Conservation (phyloP, 495 filamentous ascomycete genomes). For the Hypoxylon rickii region DNA sequence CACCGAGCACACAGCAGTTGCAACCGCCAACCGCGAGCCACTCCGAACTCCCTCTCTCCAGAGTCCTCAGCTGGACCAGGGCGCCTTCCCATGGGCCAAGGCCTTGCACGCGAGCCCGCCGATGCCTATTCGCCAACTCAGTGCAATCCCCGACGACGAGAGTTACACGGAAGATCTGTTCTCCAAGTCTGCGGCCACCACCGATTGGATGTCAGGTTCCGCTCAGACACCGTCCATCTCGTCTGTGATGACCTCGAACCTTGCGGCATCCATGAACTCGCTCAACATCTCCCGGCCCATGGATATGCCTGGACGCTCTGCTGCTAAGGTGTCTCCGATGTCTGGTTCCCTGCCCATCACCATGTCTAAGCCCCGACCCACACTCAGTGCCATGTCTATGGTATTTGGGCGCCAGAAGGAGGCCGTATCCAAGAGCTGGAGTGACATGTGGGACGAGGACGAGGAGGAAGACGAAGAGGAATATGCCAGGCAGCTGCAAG, state of each 20-base stretch:
- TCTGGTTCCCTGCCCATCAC: constrained; percentile 79
- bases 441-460: constrained; percentile 94
- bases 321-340: constrained; percentile 49
- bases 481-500: constrained; percentile 60
- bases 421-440: constrained; percentile 93
- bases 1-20: constrained; percentile 69
- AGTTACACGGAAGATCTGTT: constrained; percentile 89
- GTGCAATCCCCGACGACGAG: constrained; percentile 75
- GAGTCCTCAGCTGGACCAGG: constrained; percentile 77
- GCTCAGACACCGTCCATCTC: constrained; percentile 74
- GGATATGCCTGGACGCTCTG: constrained; percentile 38
- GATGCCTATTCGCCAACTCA: constrained; percentile 80
- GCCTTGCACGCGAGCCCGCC: constrained; percentile 78
- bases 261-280: constrained; percentile 72
- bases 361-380: constrained; percentile 64
- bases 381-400: constrained; percentile 61
- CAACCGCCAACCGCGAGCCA: constrained; percentile 89
- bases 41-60: constrained; percentile 94
- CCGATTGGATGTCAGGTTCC: constrained; percentile 73
- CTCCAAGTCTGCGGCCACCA: constrained; percentile 73
- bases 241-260: constrained; percentile 74
- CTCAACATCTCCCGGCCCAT: constrained; percentile 52
- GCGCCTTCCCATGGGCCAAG: constrained; percentile 94
- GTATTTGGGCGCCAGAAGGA: constrained; percentile 78
- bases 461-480: constrained; percentile 68